Conservation (phyloP, 164 flowering plant species). For the Cinnamomum chago region DNA sequence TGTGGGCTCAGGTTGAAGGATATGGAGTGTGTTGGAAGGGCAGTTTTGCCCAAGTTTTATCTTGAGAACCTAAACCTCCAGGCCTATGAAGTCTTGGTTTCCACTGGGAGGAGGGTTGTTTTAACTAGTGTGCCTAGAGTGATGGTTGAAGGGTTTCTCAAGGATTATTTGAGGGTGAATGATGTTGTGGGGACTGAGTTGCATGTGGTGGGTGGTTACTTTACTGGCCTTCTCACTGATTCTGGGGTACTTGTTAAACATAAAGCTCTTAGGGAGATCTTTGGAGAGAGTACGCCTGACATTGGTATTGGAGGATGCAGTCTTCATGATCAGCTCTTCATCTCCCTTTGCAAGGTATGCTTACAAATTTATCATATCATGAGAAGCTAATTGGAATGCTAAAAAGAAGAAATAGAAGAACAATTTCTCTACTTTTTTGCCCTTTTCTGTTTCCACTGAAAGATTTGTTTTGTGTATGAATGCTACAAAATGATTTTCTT, state of each 20-base stretch:
- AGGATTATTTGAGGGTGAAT: conserved; percentile 58
- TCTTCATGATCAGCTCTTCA: conserved; percentile 47
- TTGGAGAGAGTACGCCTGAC: conserved; percentile 60
- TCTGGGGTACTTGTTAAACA: conserved; percentile 64
- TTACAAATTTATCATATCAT: neutral
- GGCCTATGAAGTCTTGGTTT: conserved; percentile 42
- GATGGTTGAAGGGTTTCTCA: conserved; percentile 70
- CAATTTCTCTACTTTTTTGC: neutral
- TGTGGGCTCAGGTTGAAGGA: conserved; percentile 59
- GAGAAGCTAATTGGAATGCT: neutral
- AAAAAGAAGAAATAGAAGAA: neutral
- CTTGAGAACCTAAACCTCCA: conserved; percentile 56
- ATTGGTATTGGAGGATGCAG: conserved; percentile 53
- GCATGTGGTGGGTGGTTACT: conserved; percentile 37
- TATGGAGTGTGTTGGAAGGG: conserved; percentile 53
- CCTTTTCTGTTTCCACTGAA: too few species aligned
- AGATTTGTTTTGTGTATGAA: too few species aligned
- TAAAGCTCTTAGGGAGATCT: conserved; percentile 47
- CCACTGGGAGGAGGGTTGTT: conserved; percentile 38
- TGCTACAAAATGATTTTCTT: too few species aligned
- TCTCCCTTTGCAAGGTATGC: conserved; percentile 77
- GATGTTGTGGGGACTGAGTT: conserved; percentile 68
- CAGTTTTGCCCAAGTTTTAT: conserved; percentile 82
- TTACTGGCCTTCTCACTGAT: conserved; percentile 43
- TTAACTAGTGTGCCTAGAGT: conserved; percentile 68